A percentile compares a stretch with the other conserved stretches of the same genome.
Evolutionary conservation across 2,329 filamentous ascomycete genomes (phyloP).

Genomic region (Leptographium radiaticola): DNA sequence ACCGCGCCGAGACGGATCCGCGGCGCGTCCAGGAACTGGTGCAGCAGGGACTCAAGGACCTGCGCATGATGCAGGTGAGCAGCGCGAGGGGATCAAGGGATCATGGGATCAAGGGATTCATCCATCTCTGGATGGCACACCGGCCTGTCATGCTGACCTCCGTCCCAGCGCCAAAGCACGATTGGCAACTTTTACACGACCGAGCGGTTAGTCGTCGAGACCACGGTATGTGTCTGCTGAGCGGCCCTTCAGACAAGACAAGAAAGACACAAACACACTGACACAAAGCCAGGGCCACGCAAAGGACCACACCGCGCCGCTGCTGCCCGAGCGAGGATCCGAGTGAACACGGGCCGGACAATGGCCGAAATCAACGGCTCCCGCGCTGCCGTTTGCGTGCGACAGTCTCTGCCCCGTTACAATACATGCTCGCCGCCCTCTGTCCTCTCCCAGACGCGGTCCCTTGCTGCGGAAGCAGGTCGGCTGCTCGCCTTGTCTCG

Average conservation of each 20-base stretch:
- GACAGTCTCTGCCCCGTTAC: too few species aligned
- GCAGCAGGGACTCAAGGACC: slow-evolving; percentile 73
- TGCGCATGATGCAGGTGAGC: slow-evolving; percentile 78
- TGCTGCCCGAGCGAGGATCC: not conserved
- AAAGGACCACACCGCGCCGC: not conserved
- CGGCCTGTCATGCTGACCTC: not conserved
- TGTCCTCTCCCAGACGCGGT: too few species aligned
- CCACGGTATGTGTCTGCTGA: slow-evolving; percentile 1
- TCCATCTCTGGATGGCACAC: too few species aligned
- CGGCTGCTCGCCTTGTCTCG: too few species aligned
- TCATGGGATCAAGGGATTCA: too few species aligned
- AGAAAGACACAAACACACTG: not conserved
- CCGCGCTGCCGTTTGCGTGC: too few species aligned
- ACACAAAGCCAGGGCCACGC: not conserved
- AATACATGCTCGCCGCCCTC: too few species aligned
- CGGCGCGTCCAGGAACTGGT: slow-evolving; percentile 75
- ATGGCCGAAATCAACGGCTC: too few species aligned
- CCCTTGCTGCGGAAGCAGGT: too few species aligned
- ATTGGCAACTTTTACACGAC: slow-evolving; percentile 92
- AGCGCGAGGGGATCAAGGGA: not conserved
- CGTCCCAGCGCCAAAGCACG: slow-evolving; percentile 71
- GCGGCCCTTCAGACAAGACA: too few species aligned
- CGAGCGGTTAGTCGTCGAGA: slow-evolving; percentile 80
- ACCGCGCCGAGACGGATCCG: slow-evolving; percentile 58
- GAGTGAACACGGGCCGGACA: not conserved